A percentile compares a stretch with the other conserved stretches of the same genome.
phyloP scores from a whole-genome alignment of 257 asterid species.

The Sherardia arvensis region DNA sequence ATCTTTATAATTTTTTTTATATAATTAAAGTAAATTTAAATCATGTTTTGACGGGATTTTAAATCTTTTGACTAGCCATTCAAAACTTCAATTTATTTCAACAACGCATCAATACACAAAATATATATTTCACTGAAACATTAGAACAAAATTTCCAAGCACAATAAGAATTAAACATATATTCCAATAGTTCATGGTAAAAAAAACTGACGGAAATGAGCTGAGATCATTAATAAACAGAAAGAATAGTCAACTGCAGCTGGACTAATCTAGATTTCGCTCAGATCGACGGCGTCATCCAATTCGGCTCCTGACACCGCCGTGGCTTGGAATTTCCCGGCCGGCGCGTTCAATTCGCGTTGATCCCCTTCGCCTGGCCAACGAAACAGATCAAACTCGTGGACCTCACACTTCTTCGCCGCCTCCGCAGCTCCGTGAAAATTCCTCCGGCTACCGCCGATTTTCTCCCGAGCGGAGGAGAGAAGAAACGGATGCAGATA shows the following conservation, averaged over 20 bases:
- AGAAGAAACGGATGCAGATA: constrained; percentile 27
- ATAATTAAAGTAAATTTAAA: no score
- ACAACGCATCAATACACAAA: no score
- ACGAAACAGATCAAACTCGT: constrained; percentile 18
- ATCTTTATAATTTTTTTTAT: no score
- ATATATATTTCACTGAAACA: background rate
- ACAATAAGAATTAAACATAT: no score
- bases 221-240: no score
- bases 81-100: no score
- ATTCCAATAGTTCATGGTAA: no score
- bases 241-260: background rate
- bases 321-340: constrained; percentile 1
- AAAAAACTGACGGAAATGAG: background rate
- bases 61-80: no score
- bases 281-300: constrained; percentile 16
- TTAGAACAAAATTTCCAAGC: background rate
- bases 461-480: constrained; percentile 17
- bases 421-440: constrained; percentile 8
- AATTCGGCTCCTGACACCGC: background rate
- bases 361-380: constrained; percentile 15
- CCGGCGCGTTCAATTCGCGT: background rate
- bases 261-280: constrained; percentile 8
- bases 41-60: no score
- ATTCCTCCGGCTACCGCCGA: constrained; percentile 11
- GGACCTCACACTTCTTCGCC: constrained; percentile 1